These are phyloP conservation scores for Tripterygium wilfordii DNA, from an alignment of 177 flowering plant species.

Conservation along the genomic window DNA sequence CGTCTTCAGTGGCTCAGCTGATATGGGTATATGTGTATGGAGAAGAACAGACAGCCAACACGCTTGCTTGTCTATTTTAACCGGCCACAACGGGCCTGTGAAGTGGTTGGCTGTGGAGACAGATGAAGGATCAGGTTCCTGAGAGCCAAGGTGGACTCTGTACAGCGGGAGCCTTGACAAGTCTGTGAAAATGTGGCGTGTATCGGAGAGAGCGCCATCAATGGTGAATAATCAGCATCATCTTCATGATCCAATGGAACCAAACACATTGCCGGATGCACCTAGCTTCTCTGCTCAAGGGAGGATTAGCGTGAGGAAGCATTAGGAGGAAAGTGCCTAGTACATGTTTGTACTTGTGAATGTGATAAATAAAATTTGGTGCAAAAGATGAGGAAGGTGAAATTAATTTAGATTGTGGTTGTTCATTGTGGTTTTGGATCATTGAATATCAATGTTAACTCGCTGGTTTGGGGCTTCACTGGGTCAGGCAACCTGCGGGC, in stretches of 20 bases:
- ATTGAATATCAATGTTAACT: too few relatives aligned
- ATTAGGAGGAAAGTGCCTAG: background rate
- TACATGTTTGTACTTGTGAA: background rate
- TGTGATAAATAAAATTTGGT: too few relatives aligned
- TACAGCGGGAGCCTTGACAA: conserved; percentile 80
- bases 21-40: conserved; percentile 50
- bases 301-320: conserved; percentile 2
- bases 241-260: background rate
- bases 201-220: conserved; percentile 32
- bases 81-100: conserved; percentile 67
- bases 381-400: too few relatives aligned
- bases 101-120: conserved; percentile 63
- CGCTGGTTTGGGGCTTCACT: too few relatives aligned
- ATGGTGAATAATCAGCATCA: conserved; percentile 2
- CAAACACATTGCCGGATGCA: conserved; percentile 1
- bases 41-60: conserved; percentile 31
- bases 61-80: conserved; percentile 41
- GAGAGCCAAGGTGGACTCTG: conserved; percentile 25
- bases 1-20: conserved; percentile 56
- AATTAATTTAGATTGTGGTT: too few relatives aligned
- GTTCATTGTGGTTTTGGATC: too few relatives aligned
- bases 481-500: too few relatives aligned
- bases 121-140: conserved; percentile 21
- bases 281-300: conserved; percentile 18
- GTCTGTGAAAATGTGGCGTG: conserved; percentile 72